Conservation (phyloP, 805 yeast species). For the Teunomyces tritomae region DNA sequence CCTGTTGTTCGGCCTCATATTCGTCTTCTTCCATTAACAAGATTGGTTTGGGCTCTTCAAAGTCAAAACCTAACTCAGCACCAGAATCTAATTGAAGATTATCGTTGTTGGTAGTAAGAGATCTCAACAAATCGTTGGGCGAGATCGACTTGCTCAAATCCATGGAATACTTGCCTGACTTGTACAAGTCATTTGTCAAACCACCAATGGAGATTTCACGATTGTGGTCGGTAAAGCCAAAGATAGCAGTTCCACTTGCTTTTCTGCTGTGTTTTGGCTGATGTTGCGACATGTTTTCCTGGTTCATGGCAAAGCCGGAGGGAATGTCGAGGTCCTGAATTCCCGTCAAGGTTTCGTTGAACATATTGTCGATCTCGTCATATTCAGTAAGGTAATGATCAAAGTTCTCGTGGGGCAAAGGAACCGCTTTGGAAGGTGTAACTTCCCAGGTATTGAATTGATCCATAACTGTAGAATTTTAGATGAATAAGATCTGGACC, state of each 20-base stretch:
- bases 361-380: conserved; percentile 52
- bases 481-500: neutral
- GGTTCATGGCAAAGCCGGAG: conserved; percentile 31
- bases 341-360: conserved; percentile 54
- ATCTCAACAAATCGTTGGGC: conserved; percentile 32
- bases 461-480: conserved; percentile 14
- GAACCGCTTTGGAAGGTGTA: conserved; percentile 29
- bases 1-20: conserved; percentile 5
- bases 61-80: conserved; percentile 14
- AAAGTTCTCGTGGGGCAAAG: conserved; percentile 56
- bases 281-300: conserved; percentile 12
- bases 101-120: conserved; percentile 4
- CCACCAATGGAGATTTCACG: conserved; percentile 64
- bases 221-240: conserved; percentile 67
- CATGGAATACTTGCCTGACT: conserved; percentile 16
- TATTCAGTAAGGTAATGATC: conserved; percentile 43
- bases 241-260: conserved; percentile 77
- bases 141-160: conserved; percentile 31
- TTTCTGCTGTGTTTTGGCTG: conserved; percentile 50
- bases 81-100: conserved; percentile 4
- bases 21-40: conserved; percentile 30
- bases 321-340: conserved; percentile 68
- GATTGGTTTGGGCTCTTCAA: conserved; percentile 21
- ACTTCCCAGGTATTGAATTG: conserved; percentile 29
- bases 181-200: conserved; percentile 21